Evolutionary conservation across 352 stramenopile species (phyloP), one percentile per base, ranked within the genome.

Genomic region (Pythium vanterpoolii): DNA sequence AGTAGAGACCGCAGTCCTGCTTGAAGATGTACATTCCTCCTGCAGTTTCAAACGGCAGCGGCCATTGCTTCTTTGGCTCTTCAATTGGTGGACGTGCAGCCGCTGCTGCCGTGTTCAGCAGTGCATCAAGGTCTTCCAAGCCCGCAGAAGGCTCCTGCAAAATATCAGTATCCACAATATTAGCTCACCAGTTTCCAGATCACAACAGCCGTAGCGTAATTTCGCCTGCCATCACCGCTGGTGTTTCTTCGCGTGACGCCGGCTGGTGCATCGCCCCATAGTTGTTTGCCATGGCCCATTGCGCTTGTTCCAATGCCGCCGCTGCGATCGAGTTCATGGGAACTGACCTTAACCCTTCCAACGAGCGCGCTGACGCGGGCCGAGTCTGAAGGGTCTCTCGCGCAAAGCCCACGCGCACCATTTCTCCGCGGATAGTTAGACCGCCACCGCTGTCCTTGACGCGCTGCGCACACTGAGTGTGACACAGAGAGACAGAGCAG

Each of bases 61-160:
- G 86, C 77, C 83, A 95, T 52, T 64, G 62, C 56, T 95, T 95
- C 73, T 82, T 87, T 18, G 86, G 86, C 60, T 87, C 72, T 53
- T 89, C 68, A 23, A 86, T 71, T 9, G 62, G 72, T n/a, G 76
- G 74, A 16, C 64, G 56, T 16, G 77, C 77, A 31, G 79, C 77
- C n/a, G 79, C 84, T 1, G 83, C 83, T 6, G 79, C 83, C 47
- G 53, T 73, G 33, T 74, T 56, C 8, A 95, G 57, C 34, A 95
- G 71, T 14, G 77, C 75, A 24, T 73, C 78, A 14, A 95, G 72
- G 49, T 91, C 85, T 24, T 71, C 72, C 7, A 72, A 31, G n/a
- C 52, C 60, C 21, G 42, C 36, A 2, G 46, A 30, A 24, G 46
- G 23, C 6, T 19, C 26, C 48, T 62, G 18, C 14, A 34, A 3